These are phyloP conservation scores for Erodium trifolium DNA, from an alignment of 441 rosid species.

Conservation along the genomic window DNA sequence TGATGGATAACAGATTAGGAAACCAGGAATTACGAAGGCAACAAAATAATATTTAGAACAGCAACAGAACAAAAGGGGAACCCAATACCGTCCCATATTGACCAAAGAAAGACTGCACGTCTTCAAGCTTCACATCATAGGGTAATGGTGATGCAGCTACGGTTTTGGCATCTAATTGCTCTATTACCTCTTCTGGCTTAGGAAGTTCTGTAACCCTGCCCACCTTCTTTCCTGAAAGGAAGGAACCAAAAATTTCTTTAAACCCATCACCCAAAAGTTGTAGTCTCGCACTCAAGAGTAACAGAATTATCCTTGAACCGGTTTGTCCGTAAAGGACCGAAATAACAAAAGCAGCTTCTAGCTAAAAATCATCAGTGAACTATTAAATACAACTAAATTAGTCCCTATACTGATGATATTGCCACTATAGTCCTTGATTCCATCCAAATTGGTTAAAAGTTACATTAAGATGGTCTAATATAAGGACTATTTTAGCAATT, in stretches of 20 bases:
- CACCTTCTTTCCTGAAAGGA: slow-evolving; percentile 27
- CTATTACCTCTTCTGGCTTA: slow-evolving; percentile 34
- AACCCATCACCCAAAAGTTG: background rate
- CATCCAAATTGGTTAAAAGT: background rate
- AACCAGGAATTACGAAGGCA: background rate
- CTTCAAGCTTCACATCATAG: slow-evolving; percentile 37
- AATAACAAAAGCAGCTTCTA: background rate
- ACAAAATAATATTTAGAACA: background rate
- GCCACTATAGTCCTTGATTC: background rate
- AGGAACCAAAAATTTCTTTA: background rate
- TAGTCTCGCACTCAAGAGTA: background rate
- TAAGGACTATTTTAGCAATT: background rate
- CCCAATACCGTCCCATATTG: slow-evolving; percentile 34
- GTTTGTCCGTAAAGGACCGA: background rate
- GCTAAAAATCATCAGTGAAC: background rate
- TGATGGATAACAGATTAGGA: background rate
- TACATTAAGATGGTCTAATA: background rate
- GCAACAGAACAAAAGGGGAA: background rate
- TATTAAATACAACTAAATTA: background rate
- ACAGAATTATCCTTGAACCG: background rate
- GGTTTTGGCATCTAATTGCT: slow-evolving; percentile 45
- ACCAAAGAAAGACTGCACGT: slow-evolving; percentile 38
- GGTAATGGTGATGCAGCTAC: slow-evolving; percentile 45
- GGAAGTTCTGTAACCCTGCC: slow-evolving; percentile 38
- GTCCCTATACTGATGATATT: no score